Conservation (phyloP, 495 filamentous ascomycete genomes). For the Penicillium taxi region DNA sequence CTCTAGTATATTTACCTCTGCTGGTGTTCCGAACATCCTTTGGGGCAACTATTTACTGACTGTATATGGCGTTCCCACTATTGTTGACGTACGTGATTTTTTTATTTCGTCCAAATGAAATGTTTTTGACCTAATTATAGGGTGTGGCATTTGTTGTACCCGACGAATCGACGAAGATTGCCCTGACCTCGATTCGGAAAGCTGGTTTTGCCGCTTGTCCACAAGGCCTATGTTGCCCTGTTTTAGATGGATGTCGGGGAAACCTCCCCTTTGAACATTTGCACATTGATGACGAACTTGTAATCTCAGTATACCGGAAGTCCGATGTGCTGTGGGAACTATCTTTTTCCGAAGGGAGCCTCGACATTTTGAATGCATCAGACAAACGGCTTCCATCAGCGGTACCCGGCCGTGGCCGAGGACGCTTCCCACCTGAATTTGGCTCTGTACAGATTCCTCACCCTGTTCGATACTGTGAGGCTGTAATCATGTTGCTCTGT, state of each 20-base stretch:
- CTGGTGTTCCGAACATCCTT: slow-evolving; percentile 16
- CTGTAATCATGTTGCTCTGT: slow-evolving; percentile 20
- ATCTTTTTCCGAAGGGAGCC: slow-evolving; percentile 2
- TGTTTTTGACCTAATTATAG: slow-evolving; percentile 7
- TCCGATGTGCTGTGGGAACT: slow-evolving; percentile 20
- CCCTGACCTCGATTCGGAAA: slow-evolving; percentile 8
- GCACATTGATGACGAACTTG: slow-evolving; percentile 18
- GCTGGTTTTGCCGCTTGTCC: slow-evolving; percentile 16
- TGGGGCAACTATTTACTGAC: slow-evolving; percentile 24
- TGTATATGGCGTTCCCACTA: slow-evolving; percentile 19
- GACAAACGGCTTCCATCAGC: slow-evolving; percentile 15
- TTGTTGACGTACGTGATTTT: slow-evolving; percentile 16
- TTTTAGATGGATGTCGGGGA: slow-evolving; percentile 1
- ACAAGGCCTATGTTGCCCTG: slow-evolving; percentile 6
- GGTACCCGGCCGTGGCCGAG: slow-evolving; percentile 16
- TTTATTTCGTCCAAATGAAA: not conserved
- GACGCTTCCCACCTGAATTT: slow-evolving; percentile 11
- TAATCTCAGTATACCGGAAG: slow-evolving; percentile 15
- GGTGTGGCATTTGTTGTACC: slow-evolving; percentile 16
- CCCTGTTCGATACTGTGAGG: slow-evolving; percentile 18
- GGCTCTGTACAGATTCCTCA: slow-evolving; percentile 14
- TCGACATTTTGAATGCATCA: slow-evolving; percentile 6
- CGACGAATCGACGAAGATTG: slow-evolving; percentile 11
- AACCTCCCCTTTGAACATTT: slow-evolving; percentile 10
- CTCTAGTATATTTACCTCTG: not conserved